Evolutionary conservation across 495 filamentous ascomycete species (phyloP), one percentile per base, ranked within the genome.

Genomic region (Oleoguttula mirabilis): DNA sequence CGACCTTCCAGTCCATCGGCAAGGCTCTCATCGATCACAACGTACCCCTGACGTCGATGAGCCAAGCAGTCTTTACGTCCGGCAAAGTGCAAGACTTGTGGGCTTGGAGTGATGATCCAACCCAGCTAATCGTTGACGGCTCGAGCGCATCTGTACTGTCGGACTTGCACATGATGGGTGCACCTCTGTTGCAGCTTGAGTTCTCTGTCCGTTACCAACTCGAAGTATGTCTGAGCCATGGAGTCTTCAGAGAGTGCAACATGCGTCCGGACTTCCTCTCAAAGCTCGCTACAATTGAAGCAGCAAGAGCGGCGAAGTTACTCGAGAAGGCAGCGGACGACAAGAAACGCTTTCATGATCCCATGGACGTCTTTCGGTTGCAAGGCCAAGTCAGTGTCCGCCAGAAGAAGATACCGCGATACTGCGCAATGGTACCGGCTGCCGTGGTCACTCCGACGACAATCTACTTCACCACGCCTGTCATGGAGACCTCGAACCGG

Each of bases 201-300:
- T 95, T 87, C 35, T 57, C 75, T 1, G 74, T 88, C 2, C 75
- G 84, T 7, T 96, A 96, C 54, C 88, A 94, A 59, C 71, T 98
- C 0, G 88, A 96, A 59, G 88, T 84, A 0, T 95, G 88, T 56
- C 69, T 96, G 7, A 93, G 87, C 0, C 71, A 82, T 16, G 76
- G 77, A 0, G 64, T 71, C n/a, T 62, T 98, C n/a, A 80, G 78
- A 38, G 87, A 93, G 59, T 72, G 79, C 55, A 82, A 76, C 37
- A 70, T 94, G 39, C 69, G 62, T 4, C 55, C 60, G 4, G 64
- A 72, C 7, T 95, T 94, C 47, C 60, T 88, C 14, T 47, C 66
- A 15, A 72, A 58, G 31, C 64, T 98, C 4, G 54, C 64, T 8
- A 54, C 66, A 0, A 62, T 88, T 10, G 58, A 66, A 8, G 17